Evolutionary conservation across 768 basidiomycete genomes (phyloP).

Genomic region (Lentinula sp.): DNA sequence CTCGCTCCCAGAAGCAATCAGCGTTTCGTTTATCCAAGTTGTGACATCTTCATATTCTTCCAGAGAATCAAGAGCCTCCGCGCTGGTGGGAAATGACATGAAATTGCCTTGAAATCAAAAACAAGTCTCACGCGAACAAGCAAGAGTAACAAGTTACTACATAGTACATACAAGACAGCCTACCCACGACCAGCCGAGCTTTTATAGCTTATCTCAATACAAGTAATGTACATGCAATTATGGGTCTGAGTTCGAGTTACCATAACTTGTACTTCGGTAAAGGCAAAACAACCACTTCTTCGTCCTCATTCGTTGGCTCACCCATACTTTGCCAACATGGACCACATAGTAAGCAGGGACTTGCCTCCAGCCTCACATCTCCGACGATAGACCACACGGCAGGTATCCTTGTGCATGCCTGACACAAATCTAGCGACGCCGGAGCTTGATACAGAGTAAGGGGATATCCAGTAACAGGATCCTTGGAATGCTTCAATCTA

Average conservation of each 20-base stretch:
- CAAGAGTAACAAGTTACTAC: too few relatives aligned
- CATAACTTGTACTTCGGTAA: constrained; percentile 40
- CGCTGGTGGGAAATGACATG: constrained; percentile 22
- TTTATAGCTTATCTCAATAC: too few relatives aligned
- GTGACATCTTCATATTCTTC: constrained; percentile 56
- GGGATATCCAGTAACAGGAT: constrained; percentile 57
- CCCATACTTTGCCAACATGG: constrained; percentile 76
- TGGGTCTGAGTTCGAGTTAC: constrained; percentile 16
- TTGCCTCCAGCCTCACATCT: constrained; percentile 72
- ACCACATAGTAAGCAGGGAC: constrained; percentile 66
- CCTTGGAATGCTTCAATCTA: constrained; percentile 56
- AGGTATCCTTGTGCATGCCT: constrained; percentile 64
- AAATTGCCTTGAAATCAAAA: background rate
- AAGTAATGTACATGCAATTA: background rate
- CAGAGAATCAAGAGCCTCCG: constrained; percentile 46
- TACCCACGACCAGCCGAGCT: too few relatives aligned
- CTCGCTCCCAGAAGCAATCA: constrained; percentile 30
- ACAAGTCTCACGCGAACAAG: too few relatives aligned
- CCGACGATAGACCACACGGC: constrained; percentile 63
- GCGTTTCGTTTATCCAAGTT: constrained; percentile 68
- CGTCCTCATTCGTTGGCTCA: constrained; percentile 31
- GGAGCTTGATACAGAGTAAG: constrained; percentile 63
- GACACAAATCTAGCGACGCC: constrained; percentile 54
- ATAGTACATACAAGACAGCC: too few relatives aligned
- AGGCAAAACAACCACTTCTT: constrained; percentile 40